Base-by-base conservation (phyloP, 164 flowering plant species). In the Aristolochia californica region DNA sequence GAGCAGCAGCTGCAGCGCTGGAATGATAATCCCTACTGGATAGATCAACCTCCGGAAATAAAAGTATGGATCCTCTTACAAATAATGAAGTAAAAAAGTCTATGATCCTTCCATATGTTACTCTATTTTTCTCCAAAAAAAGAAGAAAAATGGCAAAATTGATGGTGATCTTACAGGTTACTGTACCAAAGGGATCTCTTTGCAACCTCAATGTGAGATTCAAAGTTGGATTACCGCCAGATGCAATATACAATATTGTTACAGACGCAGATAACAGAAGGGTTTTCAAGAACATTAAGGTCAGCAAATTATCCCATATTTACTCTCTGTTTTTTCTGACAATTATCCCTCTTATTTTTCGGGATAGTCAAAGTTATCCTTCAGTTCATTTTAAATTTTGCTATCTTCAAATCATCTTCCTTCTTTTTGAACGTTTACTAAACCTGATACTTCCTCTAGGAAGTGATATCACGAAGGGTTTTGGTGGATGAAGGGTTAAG, bases 251-350 rank as follows among this genome's bases (percentile, higher is more conserved):
- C 63, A 72, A 89, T 63, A 93, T 93, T 60, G 88, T 89, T 27
- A 89, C 64, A 15, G 95, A 93, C 67, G 96, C 99, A 64, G 95
- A 89, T 61, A 93, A 85, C 55, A 85, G 66, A 66, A 83, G 91
- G 63, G 95, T 89, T 56, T 93, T 93, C 80, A 89, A 89, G 76
- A 93, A 93, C 68, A 89, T 93, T 53, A 80, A 89, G 91, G 99
- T 87, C 63, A 68, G 52, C 56, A 28, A 5, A n/a, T 63, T 16
- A 28, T 38, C 22, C 51, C 30, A 30, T 62, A 23, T 12, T 16
- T 26, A 53, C 40, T 9, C 18, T 49, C 23, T 49, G 4, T 17
- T 11, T 10, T 20, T 11, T 18, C 24, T 21, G 26, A 49, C 20
- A 47, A n/a, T 7, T 14, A 0, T 34, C n/a, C n/a, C n/a, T 34